phyloP scores from a whole-genome alignment of 305 asterid genomes.

The Fraxinus platypoda region DNA sequence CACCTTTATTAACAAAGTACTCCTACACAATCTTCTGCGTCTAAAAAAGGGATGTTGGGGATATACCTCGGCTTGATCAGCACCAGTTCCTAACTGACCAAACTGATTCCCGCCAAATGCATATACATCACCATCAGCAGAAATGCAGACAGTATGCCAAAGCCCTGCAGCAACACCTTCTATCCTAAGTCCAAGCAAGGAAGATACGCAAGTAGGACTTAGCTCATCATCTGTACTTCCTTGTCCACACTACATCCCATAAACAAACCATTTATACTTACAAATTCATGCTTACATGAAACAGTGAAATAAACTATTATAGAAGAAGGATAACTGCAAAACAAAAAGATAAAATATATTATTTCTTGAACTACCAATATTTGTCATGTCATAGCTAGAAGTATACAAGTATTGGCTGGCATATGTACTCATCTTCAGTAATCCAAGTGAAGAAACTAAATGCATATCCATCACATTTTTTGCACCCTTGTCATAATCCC shows the following conservation, averaged over 20 bases:
- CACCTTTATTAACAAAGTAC: neutral
- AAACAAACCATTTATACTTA: neutral
- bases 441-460: neutral
- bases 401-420: neutral
- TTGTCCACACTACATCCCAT: slow-evolving; percentile 74
- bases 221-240: slow-evolving; percentile 97
- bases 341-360: neutral
- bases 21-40: neutral
- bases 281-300: neutral
- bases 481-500: neutral
- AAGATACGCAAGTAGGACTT: slow-evolving; percentile 80
- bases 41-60: slow-evolving; percentile 13
- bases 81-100: slow-evolving; percentile 94
- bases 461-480: neutral
- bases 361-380: neutral
- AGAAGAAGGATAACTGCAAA: neutral
- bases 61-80: slow-evolving; percentile 91
- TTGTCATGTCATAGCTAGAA: neutral
- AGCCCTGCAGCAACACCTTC: slow-evolving; percentile 89
- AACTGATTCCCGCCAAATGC: slow-evolving; percentile 96
- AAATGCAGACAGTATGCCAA: slow-evolving; percentile 88
- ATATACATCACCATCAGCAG: slow-evolving; percentile 94
- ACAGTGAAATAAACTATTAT: neutral
- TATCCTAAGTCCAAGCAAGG: slow-evolving; percentile 87
- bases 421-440: neutral